Evolutionary conservation across 495 filamentous ascomycete genomes (phyloP), one percentile per base, ranked within the genome.

Genomic region (Tuber umbilicatum): DNA sequence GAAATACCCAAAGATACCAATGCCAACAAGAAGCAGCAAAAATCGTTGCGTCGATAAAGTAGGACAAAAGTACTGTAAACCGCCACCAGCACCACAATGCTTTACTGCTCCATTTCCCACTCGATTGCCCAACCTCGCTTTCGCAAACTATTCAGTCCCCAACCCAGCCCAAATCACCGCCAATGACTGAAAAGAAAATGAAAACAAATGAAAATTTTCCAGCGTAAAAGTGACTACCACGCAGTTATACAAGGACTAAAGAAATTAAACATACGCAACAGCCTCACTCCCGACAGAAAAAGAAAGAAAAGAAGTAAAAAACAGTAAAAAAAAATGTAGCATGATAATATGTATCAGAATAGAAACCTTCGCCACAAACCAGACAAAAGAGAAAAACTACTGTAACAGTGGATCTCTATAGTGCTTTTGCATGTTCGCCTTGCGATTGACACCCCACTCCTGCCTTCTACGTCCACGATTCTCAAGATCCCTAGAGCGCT

Each of bases 341-440:
- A 31, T 31, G 55, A 14, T 64, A 64, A 64, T 64, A 64, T 64
- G 27, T 64, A 64, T 64, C 55, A 64, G 55, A 64, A 64, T 64
- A 35, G 55, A 64, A 64, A 64, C 55, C 55, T 64, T 31, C 27
- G 27, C 55, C 55, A 60, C 50, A 35, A 27, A 64, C 55, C 27
- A 35, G 55, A 64, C 55, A 64, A 31, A 31, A 64, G 55, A 64
- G 41, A 45, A 39, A 27, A 76, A 38, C 74, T 74, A 78, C 39
- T 78, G 74, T 70, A 81, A 68, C 40, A 82, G 74, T 83, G 87
- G 84, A 84, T 89, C 89, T 78, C 92, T 84, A 87, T 87, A 94
- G 83, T 94, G 91, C 83, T 93, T 93, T 82, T 94, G 92, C 83
- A 83, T 85, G 82, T 94, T 94, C 72, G 82, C 84, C 75, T 85